Evolutionary conservation across 441 rosid species (phyloP).

Genomic region (Populus hybrid): DNA sequence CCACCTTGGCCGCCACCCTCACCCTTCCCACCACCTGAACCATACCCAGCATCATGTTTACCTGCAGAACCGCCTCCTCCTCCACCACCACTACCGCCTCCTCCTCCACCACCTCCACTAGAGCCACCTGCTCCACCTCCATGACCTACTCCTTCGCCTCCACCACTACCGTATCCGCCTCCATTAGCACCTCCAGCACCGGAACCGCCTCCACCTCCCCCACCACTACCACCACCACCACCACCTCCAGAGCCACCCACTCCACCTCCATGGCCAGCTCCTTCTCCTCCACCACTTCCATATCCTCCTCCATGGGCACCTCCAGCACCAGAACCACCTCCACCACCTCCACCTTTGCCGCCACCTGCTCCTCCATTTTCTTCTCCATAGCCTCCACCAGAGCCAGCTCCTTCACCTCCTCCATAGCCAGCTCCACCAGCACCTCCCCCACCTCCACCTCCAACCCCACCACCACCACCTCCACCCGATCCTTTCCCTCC

Average conservation of each 20-base stretch:
- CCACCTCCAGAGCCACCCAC: slow-evolving; percentile 9
- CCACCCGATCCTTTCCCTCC: slow-evolving; percentile 1
- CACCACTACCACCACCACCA: slow-evolving; percentile 17
- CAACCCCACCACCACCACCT: slow-evolving; percentile 20
- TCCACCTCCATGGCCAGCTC: slow-evolving; percentile 16
- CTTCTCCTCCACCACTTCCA: slow-evolving; percentile 16
- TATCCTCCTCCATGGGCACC: slow-evolving; percentile 12
- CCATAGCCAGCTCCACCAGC: slow-evolving; percentile 28
- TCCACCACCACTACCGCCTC: slow-evolving; percentile 17
- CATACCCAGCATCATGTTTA: neutral
- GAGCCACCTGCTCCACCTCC: slow-evolving; percentile 25
- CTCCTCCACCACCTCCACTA: slow-evolving; percentile 20
- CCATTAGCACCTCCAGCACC: slow-evolving; percentile 23
- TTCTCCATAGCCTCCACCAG: slow-evolving; percentile 22
- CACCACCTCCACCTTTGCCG: slow-evolving; percentile 21
- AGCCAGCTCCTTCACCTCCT: slow-evolving; percentile 26
- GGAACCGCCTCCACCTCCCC: slow-evolving; percentile 23
- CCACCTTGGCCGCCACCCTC: neutral
- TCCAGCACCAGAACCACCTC: slow-evolving; percentile 10
- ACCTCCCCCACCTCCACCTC: slow-evolving; percentile 19
- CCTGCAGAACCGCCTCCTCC: neutral
- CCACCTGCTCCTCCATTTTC: slow-evolving; percentile 27
- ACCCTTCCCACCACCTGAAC: neutral
- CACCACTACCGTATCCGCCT: slow-evolving; percentile 18
- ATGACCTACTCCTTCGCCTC: slow-evolving; percentile 25